phyloP scores from a whole-genome alignment of 495 filamentous ascomycete species.

The Neurospora sp. region DNA sequence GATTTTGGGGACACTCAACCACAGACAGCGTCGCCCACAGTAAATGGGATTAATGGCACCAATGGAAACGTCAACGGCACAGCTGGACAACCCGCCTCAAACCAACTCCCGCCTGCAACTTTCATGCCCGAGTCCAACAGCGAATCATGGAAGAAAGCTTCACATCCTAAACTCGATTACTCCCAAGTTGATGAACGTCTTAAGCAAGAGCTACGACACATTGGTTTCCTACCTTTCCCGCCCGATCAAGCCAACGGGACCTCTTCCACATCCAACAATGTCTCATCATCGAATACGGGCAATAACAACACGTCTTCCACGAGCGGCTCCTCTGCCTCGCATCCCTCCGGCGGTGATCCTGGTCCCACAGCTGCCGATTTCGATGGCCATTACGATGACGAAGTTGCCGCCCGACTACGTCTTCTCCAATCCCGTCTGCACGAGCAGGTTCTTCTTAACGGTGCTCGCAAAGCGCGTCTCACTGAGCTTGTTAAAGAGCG shows the following conservation, averaged over 20 bases:
- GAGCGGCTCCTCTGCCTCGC: conserved; percentile 36
- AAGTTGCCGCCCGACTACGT: conserved; percentile 81
- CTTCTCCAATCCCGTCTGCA: conserved; percentile 73
- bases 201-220: conserved; percentile 84
- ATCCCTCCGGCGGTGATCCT: conserved; percentile 14
- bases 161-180: conserved; percentile 65
- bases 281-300: conserved; percentile 62
- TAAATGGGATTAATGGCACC: conserved; percentile 41
- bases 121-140: conserved; percentile 61
- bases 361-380: conserved; percentile 47
- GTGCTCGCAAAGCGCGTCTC: conserved; percentile 76
- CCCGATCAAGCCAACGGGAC: conserved; percentile 30
- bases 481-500: conserved; percentile 77
- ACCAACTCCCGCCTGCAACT: conserved; percentile 53
- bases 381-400: conserved; percentile 86
- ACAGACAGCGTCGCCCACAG: conserved; percentile 10
- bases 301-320: conserved; percentile 59
- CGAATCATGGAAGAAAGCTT: conserved; percentile 47
- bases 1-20: conserved; percentile 4
- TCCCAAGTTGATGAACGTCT: conserved; percentile 77
- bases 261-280: conserved; percentile 48
- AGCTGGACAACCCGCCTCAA: conserved; percentile 7
- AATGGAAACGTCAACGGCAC: conserved; percentile 23
- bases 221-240: conserved; percentile 72
- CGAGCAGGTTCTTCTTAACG: conserved; percentile 73